Evolutionary conservation across 306 rosid species (phyloP).

Genomic region (Oxytropis ochrocephala): DNA sequence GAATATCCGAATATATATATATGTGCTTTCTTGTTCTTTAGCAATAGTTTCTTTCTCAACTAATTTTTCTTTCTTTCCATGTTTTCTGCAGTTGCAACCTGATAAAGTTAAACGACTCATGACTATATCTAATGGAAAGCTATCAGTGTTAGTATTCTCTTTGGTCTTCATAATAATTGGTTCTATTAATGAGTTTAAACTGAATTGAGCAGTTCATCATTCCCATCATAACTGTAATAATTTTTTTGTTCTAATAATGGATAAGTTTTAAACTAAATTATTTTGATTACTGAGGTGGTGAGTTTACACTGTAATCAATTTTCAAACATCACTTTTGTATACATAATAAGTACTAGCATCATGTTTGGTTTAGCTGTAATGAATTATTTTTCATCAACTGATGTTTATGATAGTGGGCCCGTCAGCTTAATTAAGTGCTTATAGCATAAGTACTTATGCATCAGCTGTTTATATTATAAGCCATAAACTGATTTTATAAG

Average conservation of each 20-base stretch:
- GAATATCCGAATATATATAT: not conserved
- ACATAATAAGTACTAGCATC: not conserved
- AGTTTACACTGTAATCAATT: not conserved
- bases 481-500: too few relatives aligned
- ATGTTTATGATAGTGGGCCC: too few relatives aligned
- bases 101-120: conserved; percentile 76
- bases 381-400: not conserved
- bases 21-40: conserved; percentile 12
- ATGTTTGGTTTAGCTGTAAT: conserved; percentile 11
- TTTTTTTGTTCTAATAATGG: not conserved
- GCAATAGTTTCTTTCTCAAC: not conserved
- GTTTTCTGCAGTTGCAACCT: conserved; percentile 62
- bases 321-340: not conserved
- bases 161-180: not conserved
- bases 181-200: not conserved
- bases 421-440: too few relatives aligned
- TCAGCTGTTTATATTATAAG: too few relatives aligned
- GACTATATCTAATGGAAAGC: conserved; percentile 63
- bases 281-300: not conserved
- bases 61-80: not conserved
- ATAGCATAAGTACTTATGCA: too few relatives aligned
- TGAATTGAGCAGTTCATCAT: not conserved
- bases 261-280: not conserved
- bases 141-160: conserved; percentile 51
- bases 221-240: not conserved